Base-by-base conservation (phyloP, 179 eudicot species). In the Spinacia oleracea region DNA sequence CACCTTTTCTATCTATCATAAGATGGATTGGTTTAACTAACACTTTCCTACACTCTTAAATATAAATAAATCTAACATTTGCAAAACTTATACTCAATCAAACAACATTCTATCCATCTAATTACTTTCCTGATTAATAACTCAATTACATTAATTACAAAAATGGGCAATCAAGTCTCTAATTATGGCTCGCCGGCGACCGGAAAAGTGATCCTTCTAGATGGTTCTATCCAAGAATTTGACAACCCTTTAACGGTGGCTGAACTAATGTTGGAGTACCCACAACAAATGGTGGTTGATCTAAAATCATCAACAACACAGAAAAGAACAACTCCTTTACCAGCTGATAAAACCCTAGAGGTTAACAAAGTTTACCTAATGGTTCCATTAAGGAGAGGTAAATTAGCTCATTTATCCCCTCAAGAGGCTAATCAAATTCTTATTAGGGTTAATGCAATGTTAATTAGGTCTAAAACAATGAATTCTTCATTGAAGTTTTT, bases 11-110 rank as follows among this genome's bases (percentile, higher is more conserved):
- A 73, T 82, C 75, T 78, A 83, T 74, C 63, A 55, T 45, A 79
- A 83, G 82, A 81, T 92, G 96, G 97, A 91, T 86, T 91, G 62
- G 96, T 91, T 93, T 80, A 93, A 93, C 97, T 80, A 91, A 90
- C 94, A 72, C 89, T 59, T 74, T 74, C 85, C 73, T 67, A 32
- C 45, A 75, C 65, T 16, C 42, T 38, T 34, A 16, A 11, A 46
- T 63, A 71, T 46, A 75, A 69, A 71, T 46, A 75, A 69, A 53
- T 29, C 23, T 60, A 73, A n/a, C 20, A n/a, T 43, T 43, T 11
- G 5, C 32, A 69, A 21, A 38, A 34, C 18, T n/a, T n/a, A n/a
- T n/a, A n/a, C n/a, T n/a, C n/a, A n/a, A n/a, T n/a, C n/a, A n/a
- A n/a, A n/a, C n/a, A n/a, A n/a, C n/a, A n/a, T n/a, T n/a, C n/a